These are phyloP conservation scores for Acanthamoeba castellanii DNA, from an alignment of 208 protist genomes.

Conservation along the genomic window DNA sequence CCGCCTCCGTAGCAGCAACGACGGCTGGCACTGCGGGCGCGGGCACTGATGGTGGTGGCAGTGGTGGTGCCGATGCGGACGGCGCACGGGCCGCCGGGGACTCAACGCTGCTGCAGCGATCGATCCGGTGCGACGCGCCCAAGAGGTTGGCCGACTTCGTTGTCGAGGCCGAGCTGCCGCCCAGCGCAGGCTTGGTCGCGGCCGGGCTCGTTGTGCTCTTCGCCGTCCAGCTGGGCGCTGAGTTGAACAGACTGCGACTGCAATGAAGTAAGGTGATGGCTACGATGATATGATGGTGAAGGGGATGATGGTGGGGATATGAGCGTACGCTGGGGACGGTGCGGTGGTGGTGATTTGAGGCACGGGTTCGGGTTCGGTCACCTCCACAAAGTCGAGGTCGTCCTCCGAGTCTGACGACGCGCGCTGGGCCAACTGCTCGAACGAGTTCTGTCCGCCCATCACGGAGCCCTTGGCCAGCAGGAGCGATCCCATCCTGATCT, in stretches of 20 bases:
- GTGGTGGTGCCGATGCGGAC: background rate
- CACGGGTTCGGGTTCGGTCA: background rate
- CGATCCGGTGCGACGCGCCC: no score
- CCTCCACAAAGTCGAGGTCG: background rate
- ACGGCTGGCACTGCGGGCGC: background rate
- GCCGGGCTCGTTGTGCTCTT: no score
- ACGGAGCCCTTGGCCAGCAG: constrained; percentile 60
- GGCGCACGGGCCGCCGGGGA: background rate
- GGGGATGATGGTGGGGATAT: background rate
- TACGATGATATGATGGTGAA: no score
- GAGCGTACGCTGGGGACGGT: background rate
- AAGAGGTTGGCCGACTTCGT: no score
- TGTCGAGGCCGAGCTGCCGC: no score
- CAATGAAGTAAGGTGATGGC: no score
- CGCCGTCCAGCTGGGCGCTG: no score
- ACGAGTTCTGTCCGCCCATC: constrained; percentile 29
- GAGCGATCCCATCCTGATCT: constrained; percentile 39
- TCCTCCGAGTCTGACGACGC: background rate
- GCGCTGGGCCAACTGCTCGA: background rate
- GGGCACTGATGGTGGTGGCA: background rate
- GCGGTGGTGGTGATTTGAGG: background rate
- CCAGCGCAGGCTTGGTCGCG: no score
- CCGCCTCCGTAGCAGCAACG: background rate
- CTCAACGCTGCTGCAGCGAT: no score
- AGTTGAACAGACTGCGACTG: no score